These are phyloP conservation scores for Zelonia costaricensis DNA, from an alignment of 208 protist genomes.

Conservation along the genomic window DNA sequence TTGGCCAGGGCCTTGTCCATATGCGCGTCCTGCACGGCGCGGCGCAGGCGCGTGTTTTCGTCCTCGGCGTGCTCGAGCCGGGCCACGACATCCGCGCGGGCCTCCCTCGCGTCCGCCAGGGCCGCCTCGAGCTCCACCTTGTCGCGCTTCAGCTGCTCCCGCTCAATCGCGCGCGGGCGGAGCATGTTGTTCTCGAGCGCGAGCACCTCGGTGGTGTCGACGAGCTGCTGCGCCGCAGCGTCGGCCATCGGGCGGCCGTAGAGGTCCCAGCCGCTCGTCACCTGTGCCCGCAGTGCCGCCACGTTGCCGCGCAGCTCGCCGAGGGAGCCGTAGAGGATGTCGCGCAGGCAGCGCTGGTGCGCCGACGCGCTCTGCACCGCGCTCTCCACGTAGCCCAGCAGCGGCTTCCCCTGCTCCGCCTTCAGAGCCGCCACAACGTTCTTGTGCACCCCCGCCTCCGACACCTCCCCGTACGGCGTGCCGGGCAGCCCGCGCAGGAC, in stretches of 20 bases:
- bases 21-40: slow-evolving; percentile 38
- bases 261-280: slow-evolving; percentile 68
- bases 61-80: slow-evolving; percentile 20
- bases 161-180: slow-evolving; percentile 38
- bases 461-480: not conserved
- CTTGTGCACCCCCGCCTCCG: slow-evolving; percentile 19
- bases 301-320: slow-evolving; percentile 47
- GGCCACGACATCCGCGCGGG: slow-evolving; percentile 10
- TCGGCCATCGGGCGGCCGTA: slow-evolving; percentile 35
- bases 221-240: slow-evolving; percentile 13
- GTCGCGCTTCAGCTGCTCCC: slow-evolving; percentile 32
- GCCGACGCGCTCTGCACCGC: slow-evolving; percentile 30
- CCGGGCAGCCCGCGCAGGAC: slow-evolving; percentile 9
- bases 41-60: slow-evolving; percentile 35
- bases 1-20: slow-evolving; percentile 23
- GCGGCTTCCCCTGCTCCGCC: slow-evolving; percentile 37
- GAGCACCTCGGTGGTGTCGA: slow-evolving; percentile 28
- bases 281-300: slow-evolving; percentile 54
- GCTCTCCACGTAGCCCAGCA: slow-evolving; percentile 29
- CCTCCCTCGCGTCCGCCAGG: slow-evolving; percentile 15
- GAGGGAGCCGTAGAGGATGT: slow-evolving; percentile 78
- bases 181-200: slow-evolving; percentile 41
- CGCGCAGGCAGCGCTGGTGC: slow-evolving; percentile 22
- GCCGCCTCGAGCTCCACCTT: slow-evolving; percentile 29
- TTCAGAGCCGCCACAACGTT: slow-evolving; percentile 52